Evolutionary conservation across 225 moss, liverwort and hornwort species (phyloP), one percentile per base, ranked within the genome.

Genomic region (Pseudoscleropodium purum): DNA sequence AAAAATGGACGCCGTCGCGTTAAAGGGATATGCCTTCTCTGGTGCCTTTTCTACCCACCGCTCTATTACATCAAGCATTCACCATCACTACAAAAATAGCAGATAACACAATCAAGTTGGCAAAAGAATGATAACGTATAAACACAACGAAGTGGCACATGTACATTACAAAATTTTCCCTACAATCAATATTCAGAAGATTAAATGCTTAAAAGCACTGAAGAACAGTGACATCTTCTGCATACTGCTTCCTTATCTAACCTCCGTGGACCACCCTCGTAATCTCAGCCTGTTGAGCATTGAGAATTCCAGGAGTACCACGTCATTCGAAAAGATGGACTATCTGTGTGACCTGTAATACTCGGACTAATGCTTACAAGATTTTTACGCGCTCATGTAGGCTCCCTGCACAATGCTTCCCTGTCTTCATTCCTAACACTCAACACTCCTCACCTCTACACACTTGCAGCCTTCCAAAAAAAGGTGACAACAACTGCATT

Each of bases 181-280:
- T 88, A 83, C 86, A 74, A 65, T 41, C 70, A 51, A 47, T 14
- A 70, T 70, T 62, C 65, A 81, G 59, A 82, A 77, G n/a, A 59
- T 39, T 36, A 45, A 79, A 86, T 87, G 90, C 93, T 89, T 61
- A 79, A 14, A 69, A 85, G 89, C 82, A 87, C 51, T 89, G 43
- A 64, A 56, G 77, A 72, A 85, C 59, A 89, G 30, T 45, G 61
- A 47, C 36, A 68, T 83, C 87, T 77, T 89, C 61, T 34, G 75
- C 65, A 79, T 74, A 79, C 69, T 82, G 51, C 62, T 57, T 85
- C 78, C 65, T 36, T 34, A 15, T 64, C 85, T 65, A 88, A 34
- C 39, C 33, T 45, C 87, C 31, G n/a, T 57, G 18, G 64, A 81
- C 68, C 43, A 65, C 75, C 68, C 21, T 83, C 30, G 54, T 61